Evolutionary conservation across 768 basidiomycete species (phyloP).

Genomic region (Harrya chromipes): DNA sequence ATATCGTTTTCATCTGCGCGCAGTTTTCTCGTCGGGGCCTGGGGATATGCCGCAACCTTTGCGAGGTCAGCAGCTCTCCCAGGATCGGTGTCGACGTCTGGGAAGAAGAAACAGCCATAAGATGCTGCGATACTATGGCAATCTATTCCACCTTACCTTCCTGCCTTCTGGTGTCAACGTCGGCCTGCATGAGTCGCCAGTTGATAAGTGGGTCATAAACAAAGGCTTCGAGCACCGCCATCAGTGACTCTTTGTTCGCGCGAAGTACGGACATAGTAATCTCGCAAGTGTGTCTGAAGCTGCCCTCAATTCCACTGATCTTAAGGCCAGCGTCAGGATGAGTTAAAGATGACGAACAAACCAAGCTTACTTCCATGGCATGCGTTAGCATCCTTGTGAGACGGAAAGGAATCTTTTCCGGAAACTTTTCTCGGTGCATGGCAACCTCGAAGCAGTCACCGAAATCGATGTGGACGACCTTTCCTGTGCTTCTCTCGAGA

Average conservation of each 20-base stretch:
- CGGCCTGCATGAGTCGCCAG: slow-evolving; percentile 89
- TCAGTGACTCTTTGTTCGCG: slow-evolving; percentile 97
- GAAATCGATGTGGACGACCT: slow-evolving; percentile 95
- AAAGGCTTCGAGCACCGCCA: slow-evolving; percentile 98
- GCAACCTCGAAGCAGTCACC: slow-evolving; percentile 99
- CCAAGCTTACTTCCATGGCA: slow-evolving; percentile 86
- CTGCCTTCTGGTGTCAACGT: slow-evolving; percentile 65
- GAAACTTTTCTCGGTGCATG: slow-evolving; percentile 98
- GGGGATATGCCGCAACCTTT: slow-evolving; percentile 68
- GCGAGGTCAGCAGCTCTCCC: slow-evolving; percentile 60
- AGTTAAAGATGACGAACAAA: neutral
- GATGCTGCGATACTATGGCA: neutral
- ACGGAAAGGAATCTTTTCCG: slow-evolving; percentile 97
- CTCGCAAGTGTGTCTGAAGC: slow-evolving; percentile 93
- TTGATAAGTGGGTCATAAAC: slow-evolving; percentile 98
- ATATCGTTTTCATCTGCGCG: slow-evolving; percentile 95
- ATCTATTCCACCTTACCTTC: slow-evolving; percentile 49
- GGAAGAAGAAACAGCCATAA: neutral
- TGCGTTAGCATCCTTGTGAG: slow-evolving; percentile 97
- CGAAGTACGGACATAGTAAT: slow-evolving; percentile 97
- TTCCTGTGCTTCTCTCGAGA: slow-evolving; percentile 86
- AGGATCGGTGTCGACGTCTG: slow-evolving; percentile 46
- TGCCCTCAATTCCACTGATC: slow-evolving; percentile 98
- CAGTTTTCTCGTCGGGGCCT: slow-evolving; percentile 75
- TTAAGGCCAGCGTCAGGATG: slow-evolving; percentile 31